Base-by-base conservation (phyloP, 1,284 basidiomycete genomes). In the Austroboletus novae-zelandiae region DNA sequence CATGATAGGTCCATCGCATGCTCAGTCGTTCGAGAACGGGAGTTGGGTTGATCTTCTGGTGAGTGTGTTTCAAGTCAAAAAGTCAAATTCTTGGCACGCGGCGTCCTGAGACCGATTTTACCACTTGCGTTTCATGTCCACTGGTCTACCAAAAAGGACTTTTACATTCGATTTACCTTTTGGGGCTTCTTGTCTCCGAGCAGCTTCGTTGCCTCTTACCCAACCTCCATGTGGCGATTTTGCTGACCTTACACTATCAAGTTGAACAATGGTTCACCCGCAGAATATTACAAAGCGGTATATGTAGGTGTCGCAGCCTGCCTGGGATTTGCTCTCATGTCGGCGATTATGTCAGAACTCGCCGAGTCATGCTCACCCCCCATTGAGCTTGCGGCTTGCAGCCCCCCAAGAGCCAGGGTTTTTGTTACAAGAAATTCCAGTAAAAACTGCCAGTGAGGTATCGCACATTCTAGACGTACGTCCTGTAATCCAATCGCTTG, bases 11-110 rank as follows among this genome's bases (percentile, higher is more conserved):
- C 46, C 64, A 1, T 52, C 58, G 30, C 64, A 68, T 45, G 18
- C 48, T 35, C 61, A 61, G 32, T 51, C 47, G 4, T 30, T 51
- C 17, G 51, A 62, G 18, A 30, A 44, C 31, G 64, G 60, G 9
- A 87, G 81, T 58, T 91, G 88, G 89, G 72, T 89, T 9, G 84
- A 86, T 61, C 69, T 85, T 43, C 61, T 88, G 61, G 86, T 86
- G 56, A 53, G 79, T 70, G 32, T 48, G 5, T 10, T 48, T 51
- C 20, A 48, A 34, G 47, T 14, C 32, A 34, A 31, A 25, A 27
- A 32, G 6, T n/a, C 39, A 8, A 15, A 20, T 32, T 9, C 44
- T 44, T 29, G 5, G 20, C 44, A 20, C 29, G 29, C 18, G 48
- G 8, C 9, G 17, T 49, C 43, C 18, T 27, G 31, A 50, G 42